phyloP scores from a whole-genome alignment of 495 filamentous ascomycete species.

The Pseudevernia furfuracea region DNA sequence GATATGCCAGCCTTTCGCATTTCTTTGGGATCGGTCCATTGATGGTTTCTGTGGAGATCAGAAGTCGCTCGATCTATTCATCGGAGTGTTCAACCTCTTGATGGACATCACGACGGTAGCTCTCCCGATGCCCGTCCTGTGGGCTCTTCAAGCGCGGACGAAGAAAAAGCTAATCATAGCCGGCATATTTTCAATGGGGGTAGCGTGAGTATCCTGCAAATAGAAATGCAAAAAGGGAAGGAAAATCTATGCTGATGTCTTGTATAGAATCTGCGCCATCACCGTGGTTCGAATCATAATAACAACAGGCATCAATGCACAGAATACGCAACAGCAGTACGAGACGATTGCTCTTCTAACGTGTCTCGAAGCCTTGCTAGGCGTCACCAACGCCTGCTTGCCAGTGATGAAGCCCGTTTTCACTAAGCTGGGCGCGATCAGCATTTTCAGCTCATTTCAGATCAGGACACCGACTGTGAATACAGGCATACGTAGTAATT shows the following conservation, averaged over 20 bases:
- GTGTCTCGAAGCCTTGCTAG: slow-evolving; percentile 17
- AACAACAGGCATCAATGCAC: slow-evolving; percentile 9
- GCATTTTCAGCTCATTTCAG: background rate
- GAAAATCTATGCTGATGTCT: background rate
- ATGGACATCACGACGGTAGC: slow-evolving; percentile 35
- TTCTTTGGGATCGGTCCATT: slow-evolving; percentile 29
- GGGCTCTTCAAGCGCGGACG: slow-evolving; percentile 34
- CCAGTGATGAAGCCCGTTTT: slow-evolving; percentile 22
- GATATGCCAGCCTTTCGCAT: slow-evolving; percentile 33
- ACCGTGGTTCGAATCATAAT: slow-evolving; percentile 17
- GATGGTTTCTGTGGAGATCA: slow-evolving; percentile 29
- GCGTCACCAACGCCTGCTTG: slow-evolving; percentile 19
- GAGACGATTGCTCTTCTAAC: slow-evolving; percentile 15
- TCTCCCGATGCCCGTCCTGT: slow-evolving; percentile 39
- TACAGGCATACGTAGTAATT: background rate
- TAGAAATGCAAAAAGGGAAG: background rate
- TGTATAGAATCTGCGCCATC: slow-evolving; percentile 19
- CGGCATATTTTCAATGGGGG: slow-evolving; percentile 22
- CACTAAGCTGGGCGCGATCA: slow-evolving; percentile 3
- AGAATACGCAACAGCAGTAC: slow-evolving; percentile 17
- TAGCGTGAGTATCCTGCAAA: slow-evolving; percentile 11
- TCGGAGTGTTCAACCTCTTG: slow-evolving; percentile 30
- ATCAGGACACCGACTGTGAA: background rate
- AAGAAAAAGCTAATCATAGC: slow-evolving; percentile 29
- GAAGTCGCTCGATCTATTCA: slow-evolving; percentile 27